These are phyloP conservation scores for Sporisorium scitamineum DNA, from an alignment of 1,284 basidiomycete genomes.

Conservation along the genomic window DNA sequence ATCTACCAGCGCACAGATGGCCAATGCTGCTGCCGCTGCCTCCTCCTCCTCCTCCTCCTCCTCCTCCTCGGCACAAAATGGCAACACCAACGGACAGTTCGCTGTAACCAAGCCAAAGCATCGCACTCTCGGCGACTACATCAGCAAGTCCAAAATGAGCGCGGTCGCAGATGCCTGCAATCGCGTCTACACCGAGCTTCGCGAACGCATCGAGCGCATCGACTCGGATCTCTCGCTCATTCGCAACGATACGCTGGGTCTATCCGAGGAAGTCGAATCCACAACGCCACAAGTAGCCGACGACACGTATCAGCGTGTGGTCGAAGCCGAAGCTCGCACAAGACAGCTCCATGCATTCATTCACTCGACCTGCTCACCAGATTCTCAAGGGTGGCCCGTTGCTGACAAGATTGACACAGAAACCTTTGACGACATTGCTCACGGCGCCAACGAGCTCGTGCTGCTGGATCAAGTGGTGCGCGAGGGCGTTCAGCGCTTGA, in stretches of 20 bases:
- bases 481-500: conserved; percentile 55
- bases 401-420: conserved; percentile 51
- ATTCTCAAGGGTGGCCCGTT: conserved; percentile 61
- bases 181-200: conserved; percentile 50
- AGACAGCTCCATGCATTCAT: conserved; percentile 44
- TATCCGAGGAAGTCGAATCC: conserved; percentile 54
- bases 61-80: conserved; percentile 22
- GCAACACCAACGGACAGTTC: conserved; percentile 16
- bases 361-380: conserved; percentile 50
- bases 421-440: conserved; percentile 45
- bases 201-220: conserved; percentile 39
- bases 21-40: conserved; percentile 25
- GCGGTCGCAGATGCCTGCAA: conserved; percentile 58
- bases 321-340: conserved; percentile 39
- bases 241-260: conserved; percentile 46
- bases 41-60: conserved; percentile 20
- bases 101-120: conserved; percentile 28
- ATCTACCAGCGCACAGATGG: conserved; percentile 22
- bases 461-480: conserved; percentile 57
- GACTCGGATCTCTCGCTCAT: conserved; percentile 45
- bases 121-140: conserved; percentile 61
- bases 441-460: conserved; percentile 52
- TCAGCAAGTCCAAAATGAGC: conserved; percentile 56
- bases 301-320: conserved; percentile 56
- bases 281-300: conserved; percentile 51